Evolutionary conservation across 2,329 filamentous ascomycete genomes (phyloP), one percentile per base, ranked within the genome.

Genomic region (Herpotrichia juniperi): DNA sequence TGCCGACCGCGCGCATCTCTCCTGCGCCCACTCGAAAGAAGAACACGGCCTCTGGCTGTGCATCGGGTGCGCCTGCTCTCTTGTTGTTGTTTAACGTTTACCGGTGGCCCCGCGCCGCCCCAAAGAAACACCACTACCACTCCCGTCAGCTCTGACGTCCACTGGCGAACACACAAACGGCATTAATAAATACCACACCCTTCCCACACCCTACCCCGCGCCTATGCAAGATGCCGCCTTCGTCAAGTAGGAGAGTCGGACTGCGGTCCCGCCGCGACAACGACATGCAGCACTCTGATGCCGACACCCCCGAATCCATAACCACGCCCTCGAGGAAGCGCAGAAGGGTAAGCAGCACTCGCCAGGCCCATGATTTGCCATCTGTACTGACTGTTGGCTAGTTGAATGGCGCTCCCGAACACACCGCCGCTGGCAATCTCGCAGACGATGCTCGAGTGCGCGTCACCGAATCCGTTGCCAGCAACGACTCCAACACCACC

Each of bases 271-370:
- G 67, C 56, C 58, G 65, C 49, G 65, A 70, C 47, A 61, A 65
- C 45, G 69, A 72, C 44, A 57, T 62, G 30, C 69, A 69, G 52
- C 66, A 59, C 51, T 72, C 69, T 45, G 71, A 74, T 52, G 67
- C 64, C 49, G 78, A 80, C 58, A 78, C 76, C 17, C 76, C 76
- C 51, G 78, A 80, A 56, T 73, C 76, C 24, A 76, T 79, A 61
- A 70, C 76, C 57, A 81, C 78, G 21, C 78, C 78, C 43, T 75
- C 77, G 44, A 73, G 78, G 48, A 78, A 78, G 56, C 76, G 77
- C 49, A 74, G 77, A 67, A 76, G 78, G 66, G 62, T 77, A 72
- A 63, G 76, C 66, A 57, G 54, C 49, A 52, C 57, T 43, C 39
- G 48, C 19, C 17, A 25, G 11, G n/a, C 28, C 14, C n/a, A 32